Conservation (phyloP, 345 rosid species). For the Clausena lansium region DNA sequence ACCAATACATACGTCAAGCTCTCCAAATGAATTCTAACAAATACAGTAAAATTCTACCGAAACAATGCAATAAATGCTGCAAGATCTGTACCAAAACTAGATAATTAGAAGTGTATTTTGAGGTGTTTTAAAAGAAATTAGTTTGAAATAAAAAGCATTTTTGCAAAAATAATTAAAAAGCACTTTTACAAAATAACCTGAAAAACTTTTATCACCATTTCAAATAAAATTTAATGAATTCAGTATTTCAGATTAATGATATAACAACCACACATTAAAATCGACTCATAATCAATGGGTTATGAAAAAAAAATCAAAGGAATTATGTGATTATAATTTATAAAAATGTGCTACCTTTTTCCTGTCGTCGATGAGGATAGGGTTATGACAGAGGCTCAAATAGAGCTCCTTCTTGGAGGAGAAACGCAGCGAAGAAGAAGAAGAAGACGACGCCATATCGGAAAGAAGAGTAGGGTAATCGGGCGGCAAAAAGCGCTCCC, state of each 20-base stretch:
- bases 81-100: too few species aligned
- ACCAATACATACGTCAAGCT: neutral
- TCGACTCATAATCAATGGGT: too few species aligned
- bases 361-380: conserved; percentile 54
- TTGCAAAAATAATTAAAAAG: too few species aligned
- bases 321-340: too few species aligned
- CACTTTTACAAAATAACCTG: too few species aligned
- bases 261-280: neutral
- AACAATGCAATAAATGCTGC: neutral
- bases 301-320: neutral
- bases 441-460: neutral
- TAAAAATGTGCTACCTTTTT: conserved; percentile 37
- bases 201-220: too few species aligned
- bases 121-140: too few species aligned
- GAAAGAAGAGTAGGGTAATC: conserved; percentile 32
- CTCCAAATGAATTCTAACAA: neutral
- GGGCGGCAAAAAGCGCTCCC: conserved; percentile 57
- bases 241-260: neutral
- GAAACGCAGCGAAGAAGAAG: neutral
- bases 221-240: neutral
- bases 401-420: conserved; percentile 49
- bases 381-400: conserved; percentile 35
- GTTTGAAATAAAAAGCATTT: too few species aligned
- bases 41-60: neutral
- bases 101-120: too few species aligned